Evolutionary conservation across 257 asterid species (phyloP), one percentile per base, ranked within the genome.

Genomic region (Ajuga chamaepitys): DNA sequence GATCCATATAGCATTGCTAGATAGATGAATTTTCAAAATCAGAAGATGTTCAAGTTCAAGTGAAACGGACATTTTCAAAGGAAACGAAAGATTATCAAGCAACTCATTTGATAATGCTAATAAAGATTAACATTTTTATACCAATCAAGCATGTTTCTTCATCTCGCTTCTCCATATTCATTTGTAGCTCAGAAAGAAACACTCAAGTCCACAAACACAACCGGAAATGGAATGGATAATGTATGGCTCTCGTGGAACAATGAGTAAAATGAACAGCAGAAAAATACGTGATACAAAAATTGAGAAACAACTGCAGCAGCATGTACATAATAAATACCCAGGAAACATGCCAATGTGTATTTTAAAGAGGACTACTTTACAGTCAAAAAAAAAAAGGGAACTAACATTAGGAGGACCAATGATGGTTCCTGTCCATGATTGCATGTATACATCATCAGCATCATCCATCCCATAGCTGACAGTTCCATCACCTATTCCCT

Each of bases 391-490:
- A 37, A 46, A 58, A 28, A 70, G 68, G 52, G 44, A 65, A 68
- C 95, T 63, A 62, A 88, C 95, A 71, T 88, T 88, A 58, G 93
- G 90, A 66, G 95, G 96, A 60, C 96, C 96, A 54, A 88, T 82
- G 66, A 88, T 83, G 57, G 96, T 88, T 73, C 96, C 96, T 2
- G 96, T 88, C 96, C 96, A 88, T 9, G 95, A 88, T 64, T 86
- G 89, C 96, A 88, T 86, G 86, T 70, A 86, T 28, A 88, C 80
- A 66, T 88, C 96, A 69, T 88, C 95, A 0, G 92, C 87, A 61
- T 84, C 96, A 60, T 88, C 95, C 96, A 88, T 88, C 35, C 96
- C 96, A 17, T 86, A 88, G 82, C 96, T 88, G 62, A 88, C 96
- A 18, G 91, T 88, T 77, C 96, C 96, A 84, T 88, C 89, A 46